Base-by-base conservation (phyloP, 106 monocot genomes). In the Chionographis japonica region DNA sequence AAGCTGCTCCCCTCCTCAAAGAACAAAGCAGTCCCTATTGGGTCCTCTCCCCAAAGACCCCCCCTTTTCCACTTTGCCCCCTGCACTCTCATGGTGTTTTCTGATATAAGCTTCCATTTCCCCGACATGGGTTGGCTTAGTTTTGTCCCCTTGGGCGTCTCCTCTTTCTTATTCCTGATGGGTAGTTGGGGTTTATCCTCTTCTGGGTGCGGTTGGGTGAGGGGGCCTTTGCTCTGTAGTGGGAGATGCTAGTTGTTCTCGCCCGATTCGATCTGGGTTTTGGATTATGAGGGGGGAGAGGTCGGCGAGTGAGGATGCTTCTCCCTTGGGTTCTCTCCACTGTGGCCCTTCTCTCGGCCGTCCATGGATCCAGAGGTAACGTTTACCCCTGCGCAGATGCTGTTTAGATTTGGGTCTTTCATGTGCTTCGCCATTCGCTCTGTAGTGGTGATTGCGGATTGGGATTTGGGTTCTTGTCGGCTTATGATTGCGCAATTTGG, bases 281-380 rank as follows among this genome's bases (percentile, higher is more conserved):
- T 55, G 55, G n/a, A 19, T 19, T 50, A 5, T 16, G 72, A 54
- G 50, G 19, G n/a, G 18, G 52, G 12, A 61, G 50, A 37, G 4
- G 57, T 70, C 18, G 50, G 68, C 16, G 38, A 54, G 16, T 14
- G 65, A 61, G 8, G 71, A 38, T 65, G 17, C 40, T 50, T 36
- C 36, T 61, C 60, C 43, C 49, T 27, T 76, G 68, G 66, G 40
- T 62, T 57, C n/a, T 81, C 16, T 46, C 56, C 20, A 12, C 37
- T n/a, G 56, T 63, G 18, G 46, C 75, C 37, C 60, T 64, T 56
- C 66, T 76, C 40, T 50, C 72, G 36, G 56, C 59, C 2, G 38
- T 61, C 18, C 27, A 53, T 62, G 67, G 72, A 67, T 75, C 76
- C 17, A 67, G 39, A 67, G 81, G 81, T 81, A 76, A 63, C 11